Conservation (phyloP, 306 rosid species). For the Casuarina glauca region DNA sequence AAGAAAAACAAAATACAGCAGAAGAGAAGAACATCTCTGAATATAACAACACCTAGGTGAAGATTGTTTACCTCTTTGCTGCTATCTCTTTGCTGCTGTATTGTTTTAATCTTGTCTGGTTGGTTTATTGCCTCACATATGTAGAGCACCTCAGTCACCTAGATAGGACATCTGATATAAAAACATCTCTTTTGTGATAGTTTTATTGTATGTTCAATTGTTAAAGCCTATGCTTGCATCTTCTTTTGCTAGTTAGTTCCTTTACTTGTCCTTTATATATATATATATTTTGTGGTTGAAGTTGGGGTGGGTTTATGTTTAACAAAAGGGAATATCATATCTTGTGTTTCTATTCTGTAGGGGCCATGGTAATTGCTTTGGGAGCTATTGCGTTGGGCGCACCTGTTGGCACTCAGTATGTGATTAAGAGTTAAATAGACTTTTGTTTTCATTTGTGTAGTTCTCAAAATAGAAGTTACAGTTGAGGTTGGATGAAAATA, state of each 20-base stretch:
- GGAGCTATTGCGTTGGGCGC: slow-evolving; percentile 60
- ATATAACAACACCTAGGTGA: background rate
- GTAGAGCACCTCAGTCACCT: background rate
- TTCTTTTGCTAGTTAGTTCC: background rate
- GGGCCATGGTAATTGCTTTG: slow-evolving; percentile 51
- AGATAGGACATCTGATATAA: background rate
- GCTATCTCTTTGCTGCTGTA: background rate
- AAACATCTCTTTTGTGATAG: background rate
- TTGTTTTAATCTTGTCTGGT: background rate
- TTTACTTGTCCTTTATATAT: background rate
- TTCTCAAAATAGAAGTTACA: slow-evolving; percentile 21
- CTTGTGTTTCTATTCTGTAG: slow-evolving; percentile 44
- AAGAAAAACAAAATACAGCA: background rate
- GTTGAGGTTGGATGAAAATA: slow-evolving; percentile 36
- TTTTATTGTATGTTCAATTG: background rate
- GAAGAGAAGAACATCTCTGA: background rate
- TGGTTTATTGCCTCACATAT: background rate
- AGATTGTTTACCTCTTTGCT: background rate
- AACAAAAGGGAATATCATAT: background rate
- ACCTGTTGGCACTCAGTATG: slow-evolving; percentile 78
- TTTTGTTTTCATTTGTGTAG: slow-evolving; percentile 17
- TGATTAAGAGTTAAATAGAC: slow-evolving; percentile 35
- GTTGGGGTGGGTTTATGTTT: background rate
- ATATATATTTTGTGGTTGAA: background rate
- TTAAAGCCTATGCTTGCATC: no score